These are phyloP conservation scores for Linderniella brevidens DNA, from an alignment of 257 asterid species.

Conservation along the genomic window DNA sequence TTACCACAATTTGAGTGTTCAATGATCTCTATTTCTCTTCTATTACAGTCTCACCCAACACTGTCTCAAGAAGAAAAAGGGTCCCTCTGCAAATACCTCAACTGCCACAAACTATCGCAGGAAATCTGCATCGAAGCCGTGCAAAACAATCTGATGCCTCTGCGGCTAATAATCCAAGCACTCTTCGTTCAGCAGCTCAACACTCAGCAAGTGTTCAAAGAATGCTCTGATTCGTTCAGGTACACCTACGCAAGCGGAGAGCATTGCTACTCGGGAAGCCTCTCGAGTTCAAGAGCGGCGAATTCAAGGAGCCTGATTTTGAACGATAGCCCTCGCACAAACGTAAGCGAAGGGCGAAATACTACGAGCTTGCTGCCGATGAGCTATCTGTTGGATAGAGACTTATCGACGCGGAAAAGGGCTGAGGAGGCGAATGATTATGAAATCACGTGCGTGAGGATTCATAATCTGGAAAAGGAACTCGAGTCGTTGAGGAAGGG, in stretches of 20 bases:
- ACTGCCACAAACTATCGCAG: conserved; percentile 60
- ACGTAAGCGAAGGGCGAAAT: conserved; percentile 16
- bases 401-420: conserved; percentile 10
- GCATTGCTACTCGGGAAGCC: conserved; percentile 19
- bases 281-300: conserved; percentile 30
- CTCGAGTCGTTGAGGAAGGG: conserved; percentile 34
- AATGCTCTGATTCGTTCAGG: conserved; percentile 48
- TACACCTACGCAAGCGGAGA: conserved; percentile 23
- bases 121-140: conserved; percentile 52
- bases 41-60: conserved; percentile 30
- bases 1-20: too few species aligned
- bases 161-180: conserved; percentile 58
- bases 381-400: conserved; percentile 27
- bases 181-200: conserved; percentile 58
- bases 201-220: conserved; percentile 55
- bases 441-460: conserved; percentile 58
- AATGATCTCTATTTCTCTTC: background rate
- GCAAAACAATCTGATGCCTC: conserved; percentile 56
- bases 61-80: conserved; percentile 50
- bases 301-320: conserved; percentile 33
- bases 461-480: conserved; percentile 50
- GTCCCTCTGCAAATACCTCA: conserved; percentile 39
- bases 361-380: conserved; percentile 16
- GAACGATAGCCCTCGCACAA: conserved; percentile 24
- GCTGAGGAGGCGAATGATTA: conserved; percentile 21